phyloP scores from a whole-genome alignment of 2,329 filamentous ascomycete species.

The Alternaria alternata region DNA sequence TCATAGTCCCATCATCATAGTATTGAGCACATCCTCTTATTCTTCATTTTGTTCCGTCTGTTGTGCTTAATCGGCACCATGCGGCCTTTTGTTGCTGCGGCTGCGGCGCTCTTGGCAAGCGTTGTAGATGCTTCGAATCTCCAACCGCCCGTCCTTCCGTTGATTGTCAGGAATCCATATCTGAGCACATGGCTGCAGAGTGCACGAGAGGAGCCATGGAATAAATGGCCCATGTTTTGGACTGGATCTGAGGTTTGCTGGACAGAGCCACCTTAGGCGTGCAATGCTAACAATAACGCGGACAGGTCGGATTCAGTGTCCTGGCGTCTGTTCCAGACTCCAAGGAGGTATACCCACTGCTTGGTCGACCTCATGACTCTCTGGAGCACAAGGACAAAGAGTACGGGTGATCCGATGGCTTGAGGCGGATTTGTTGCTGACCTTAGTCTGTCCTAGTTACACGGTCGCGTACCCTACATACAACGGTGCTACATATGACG shows the following conservation, averaged over 20 bases:
- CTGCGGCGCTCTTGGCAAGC: conserved; percentile 52
- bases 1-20: conserved; percentile 1
- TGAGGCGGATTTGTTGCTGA: conserved; percentile 2
- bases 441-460: conserved; percentile 51
- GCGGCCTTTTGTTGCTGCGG: conserved; percentile 32
- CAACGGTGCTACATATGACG: conserved; percentile 70
- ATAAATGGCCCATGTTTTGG: conserved; percentile 87
- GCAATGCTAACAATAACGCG: conserved; percentile 19
- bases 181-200: conserved; percentile 65
- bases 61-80: conserved; percentile 29
- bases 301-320: conserved; percentile 67
- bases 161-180: conserved; percentile 62
- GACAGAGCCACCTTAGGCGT: not conserved
- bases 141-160: conserved; percentile 61
- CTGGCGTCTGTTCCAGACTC: conserved; percentile 68
- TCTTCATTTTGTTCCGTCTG: not conserved
- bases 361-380: conserved; percentile 72
- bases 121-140: conserved; percentile 60
- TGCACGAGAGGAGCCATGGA: conserved; percentile 79
- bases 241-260: conserved; percentile 68
- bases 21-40: conserved; percentile 5
- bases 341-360: conserved; percentile 68
- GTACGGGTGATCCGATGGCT: conserved; percentile 34
- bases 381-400: conserved; percentile 54
- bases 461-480: conserved; percentile 67